Evolutionary conservation across 2,329 filamentous ascomycete genomes (phyloP).

Genomic region (Fusarium mundagurra): DNA sequence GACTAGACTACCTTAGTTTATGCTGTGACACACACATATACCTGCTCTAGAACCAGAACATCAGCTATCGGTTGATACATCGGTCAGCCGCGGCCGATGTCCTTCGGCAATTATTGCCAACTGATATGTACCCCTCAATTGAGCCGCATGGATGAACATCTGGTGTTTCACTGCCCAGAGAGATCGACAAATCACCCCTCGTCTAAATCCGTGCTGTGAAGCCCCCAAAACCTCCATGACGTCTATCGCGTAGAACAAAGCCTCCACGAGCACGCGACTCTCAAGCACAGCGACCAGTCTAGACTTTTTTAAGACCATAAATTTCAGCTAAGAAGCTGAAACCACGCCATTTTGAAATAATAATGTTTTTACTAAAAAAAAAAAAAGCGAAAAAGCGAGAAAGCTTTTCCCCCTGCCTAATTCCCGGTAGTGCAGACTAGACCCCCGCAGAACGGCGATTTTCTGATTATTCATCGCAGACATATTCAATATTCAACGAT

Average conservation of each 20-base stretch:
- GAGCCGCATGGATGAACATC: slow-evolving; percentile 6
- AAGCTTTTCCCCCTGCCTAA: background rate
- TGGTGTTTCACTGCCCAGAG: slow-evolving; percentile 10
- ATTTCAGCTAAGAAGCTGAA: slow-evolving; percentile 1
- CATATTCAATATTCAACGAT: slow-evolving; percentile 42
- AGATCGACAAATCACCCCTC: slow-evolving; percentile 9
- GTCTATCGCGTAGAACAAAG: slow-evolving; percentile 2
- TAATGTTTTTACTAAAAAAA: background rate
- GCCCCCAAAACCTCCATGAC: slow-evolving; percentile 25
- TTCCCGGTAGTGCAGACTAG: slow-evolving; percentile 7
- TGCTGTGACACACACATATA: background rate
- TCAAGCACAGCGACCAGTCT: slow-evolving; percentile 17
- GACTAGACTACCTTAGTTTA: background rate
- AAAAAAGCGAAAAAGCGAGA: background rate
- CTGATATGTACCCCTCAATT: slow-evolving; percentile 9
- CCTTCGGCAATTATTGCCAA: slow-evolving; percentile 2
- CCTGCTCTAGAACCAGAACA: background rate
- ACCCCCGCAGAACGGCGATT: slow-evolving; percentile 28
- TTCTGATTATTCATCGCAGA: slow-evolving; percentile 46
- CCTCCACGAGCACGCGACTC: slow-evolving; percentile 10
- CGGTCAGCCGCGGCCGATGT: background rate
- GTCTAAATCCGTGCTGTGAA: slow-evolving; percentile 11
- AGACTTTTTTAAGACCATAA: background rate
- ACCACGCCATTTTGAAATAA: slow-evolving; percentile 13
- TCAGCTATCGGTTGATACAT: background rate